Conservation (phyloP, 2,329 filamentous ascomycete species). For the Bipolaris zeicola region DNA sequence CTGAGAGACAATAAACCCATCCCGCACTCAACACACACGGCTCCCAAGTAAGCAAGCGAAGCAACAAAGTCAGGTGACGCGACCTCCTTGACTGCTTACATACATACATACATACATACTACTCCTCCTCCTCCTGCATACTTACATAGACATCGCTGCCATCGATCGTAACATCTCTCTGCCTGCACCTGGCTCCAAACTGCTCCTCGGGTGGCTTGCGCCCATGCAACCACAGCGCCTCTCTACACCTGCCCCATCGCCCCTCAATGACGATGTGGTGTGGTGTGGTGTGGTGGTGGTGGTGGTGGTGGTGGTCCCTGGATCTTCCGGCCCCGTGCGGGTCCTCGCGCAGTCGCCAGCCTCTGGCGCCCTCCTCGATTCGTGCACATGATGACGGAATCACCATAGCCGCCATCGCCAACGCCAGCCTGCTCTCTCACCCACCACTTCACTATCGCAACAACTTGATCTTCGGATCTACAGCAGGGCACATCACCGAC, state of each 20-base stretch:
- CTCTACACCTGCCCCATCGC: not conserved
- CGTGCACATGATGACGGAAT: slow-evolving; percentile 12
- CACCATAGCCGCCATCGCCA: slow-evolving; percentile 4
- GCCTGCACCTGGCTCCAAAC: no score
- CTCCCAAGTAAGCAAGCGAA: not conserved
- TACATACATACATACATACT: no score
- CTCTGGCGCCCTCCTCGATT: slow-evolving; percentile 15
- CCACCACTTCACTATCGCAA: slow-evolving; percentile 3
- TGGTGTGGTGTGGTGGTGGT: not conserved
- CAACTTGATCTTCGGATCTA: slow-evolving; percentile 8
- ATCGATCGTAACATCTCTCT: not conserved
- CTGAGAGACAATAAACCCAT: not conserved
- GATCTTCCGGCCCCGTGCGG: slow-evolving; percentile 15
- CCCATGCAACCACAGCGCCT: not conserved
- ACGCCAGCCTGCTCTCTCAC: not conserved
- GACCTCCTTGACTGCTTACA: no score
- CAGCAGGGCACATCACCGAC: not conserved
- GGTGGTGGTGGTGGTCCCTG: not conserved
- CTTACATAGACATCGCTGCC: not conserved
- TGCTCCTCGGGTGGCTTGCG: no score
- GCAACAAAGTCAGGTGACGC: not conserved
- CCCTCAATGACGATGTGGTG: slow-evolving; percentile 1
- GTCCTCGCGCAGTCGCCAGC: slow-evolving; percentile 11
- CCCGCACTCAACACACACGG: no score
- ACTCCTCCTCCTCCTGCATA: no score